Evolutionary conservation across 805 yeast genomes (phyloP).

Genomic region (Saccharomyces eubayanus): DNA sequence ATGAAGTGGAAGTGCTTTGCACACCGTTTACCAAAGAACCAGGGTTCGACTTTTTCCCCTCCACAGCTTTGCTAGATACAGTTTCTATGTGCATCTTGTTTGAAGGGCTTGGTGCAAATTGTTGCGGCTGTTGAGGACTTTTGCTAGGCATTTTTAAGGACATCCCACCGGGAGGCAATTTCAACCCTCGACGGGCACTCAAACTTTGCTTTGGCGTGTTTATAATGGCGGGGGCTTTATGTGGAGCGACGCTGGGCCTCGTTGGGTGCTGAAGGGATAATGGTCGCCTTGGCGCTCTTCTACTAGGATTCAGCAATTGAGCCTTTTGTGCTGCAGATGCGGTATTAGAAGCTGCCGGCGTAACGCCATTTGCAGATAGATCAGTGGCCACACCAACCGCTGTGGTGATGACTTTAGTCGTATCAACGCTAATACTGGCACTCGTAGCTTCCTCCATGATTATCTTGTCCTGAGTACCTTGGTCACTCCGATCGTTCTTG

Average conservation of each 20-base stretch:
- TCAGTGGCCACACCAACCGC: background rate
- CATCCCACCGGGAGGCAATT: constrained; percentile 43
- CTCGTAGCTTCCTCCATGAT: background rate
- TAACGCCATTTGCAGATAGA: background rate
- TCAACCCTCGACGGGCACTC: constrained; percentile 81
- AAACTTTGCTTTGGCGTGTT: constrained; percentile 68
- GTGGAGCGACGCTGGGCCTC: constrained; percentile 56
- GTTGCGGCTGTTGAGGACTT: constrained; percentile 19
- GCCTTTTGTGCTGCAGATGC: constrained; percentile 11
- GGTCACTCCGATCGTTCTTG: background rate
- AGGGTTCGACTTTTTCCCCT: constrained; percentile 24
- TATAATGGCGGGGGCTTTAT: constrained; percentile 5
- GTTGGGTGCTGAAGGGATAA: constrained; percentile 1
- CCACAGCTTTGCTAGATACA: constrained; percentile 4
- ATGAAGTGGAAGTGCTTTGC: constrained; percentile 30
- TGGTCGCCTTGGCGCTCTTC: constrained; percentile 26
- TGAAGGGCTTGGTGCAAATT: constrained; percentile 24
- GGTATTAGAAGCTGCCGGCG: constrained; percentile 10
- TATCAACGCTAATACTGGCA: constrained; percentile 9
- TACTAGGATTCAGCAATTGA: constrained; percentile 18
- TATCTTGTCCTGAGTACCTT: background rate
- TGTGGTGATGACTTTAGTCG: constrained; percentile 2
- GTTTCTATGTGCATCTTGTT: constrained; percentile 11
- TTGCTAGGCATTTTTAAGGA: constrained; percentile 21
- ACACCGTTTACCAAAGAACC: constrained; percentile 25